Conservation (phyloP, 352 stramenopile genomes). For the Nothophytophthora sp. region DNA sequence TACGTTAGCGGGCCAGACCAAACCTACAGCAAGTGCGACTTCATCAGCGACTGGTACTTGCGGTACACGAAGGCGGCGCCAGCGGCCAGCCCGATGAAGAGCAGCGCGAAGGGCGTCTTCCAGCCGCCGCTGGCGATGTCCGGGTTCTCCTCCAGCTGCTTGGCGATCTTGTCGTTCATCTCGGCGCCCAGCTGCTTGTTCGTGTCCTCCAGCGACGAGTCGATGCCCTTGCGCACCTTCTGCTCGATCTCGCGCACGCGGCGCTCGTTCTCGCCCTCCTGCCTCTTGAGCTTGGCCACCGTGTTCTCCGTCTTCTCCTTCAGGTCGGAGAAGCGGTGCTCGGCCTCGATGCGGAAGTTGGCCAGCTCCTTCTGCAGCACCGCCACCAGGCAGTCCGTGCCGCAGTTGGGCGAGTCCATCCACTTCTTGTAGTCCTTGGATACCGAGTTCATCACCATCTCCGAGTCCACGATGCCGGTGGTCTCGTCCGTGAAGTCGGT, state of each 20-base stretch:
- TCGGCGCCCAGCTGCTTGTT: conserved; percentile 57
- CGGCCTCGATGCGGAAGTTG: conserved; percentile 81
- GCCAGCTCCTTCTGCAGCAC: conserved; percentile 78
- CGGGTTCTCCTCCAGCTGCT: conserved; percentile 74
- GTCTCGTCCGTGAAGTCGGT: conserved; percentile 51
- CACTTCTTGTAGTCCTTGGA: conserved; percentile 87
- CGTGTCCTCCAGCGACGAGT: conserved; percentile 58
- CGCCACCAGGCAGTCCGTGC: conserved; percentile 72
- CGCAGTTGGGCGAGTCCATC: conserved; percentile 79
- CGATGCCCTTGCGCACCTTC: conserved; percentile 64
- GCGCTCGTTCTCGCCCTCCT: conserved; percentile 78
- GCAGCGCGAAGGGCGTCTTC: conserved; percentile 80
- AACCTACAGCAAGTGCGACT: conserved; percentile 83
- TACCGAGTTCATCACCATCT: conserved; percentile 77
- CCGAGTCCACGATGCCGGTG: conserved; percentile 51
- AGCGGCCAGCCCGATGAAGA: conserved; percentile 56
- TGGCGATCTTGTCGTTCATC: conserved; percentile 78
- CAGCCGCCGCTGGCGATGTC: conserved; percentile 59
- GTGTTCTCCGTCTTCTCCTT: conserved; percentile 89
- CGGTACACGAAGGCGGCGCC: conserved; percentile 64
- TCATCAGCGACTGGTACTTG: conserved; percentile 88
- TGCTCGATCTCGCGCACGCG: conserved; percentile 70
- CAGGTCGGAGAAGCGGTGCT: conserved; percentile 82
- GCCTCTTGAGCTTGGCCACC: conserved; percentile 70
- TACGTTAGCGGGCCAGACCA: conserved; percentile 4